phyloP scores from a whole-genome alignment of 2,329 filamentous ascomycete species.

The Epichloe uncinata region DNA sequence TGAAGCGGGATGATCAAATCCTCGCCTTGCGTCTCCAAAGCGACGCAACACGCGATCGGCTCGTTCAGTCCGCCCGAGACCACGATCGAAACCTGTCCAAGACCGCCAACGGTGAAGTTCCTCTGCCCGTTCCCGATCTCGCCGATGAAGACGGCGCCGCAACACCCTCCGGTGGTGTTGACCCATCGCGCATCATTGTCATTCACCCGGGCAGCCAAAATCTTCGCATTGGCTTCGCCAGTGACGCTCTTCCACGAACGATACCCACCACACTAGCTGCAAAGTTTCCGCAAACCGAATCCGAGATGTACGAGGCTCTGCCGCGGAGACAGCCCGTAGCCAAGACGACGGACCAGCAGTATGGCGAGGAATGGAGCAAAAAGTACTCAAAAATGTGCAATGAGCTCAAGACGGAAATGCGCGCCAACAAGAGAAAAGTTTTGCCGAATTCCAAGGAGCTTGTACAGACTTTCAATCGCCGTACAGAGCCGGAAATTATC shows the following conservation, averaged over 20 bases:
- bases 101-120: conserved; percentile 52
- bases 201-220: conserved; percentile 96
- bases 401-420: conserved; percentile 82
- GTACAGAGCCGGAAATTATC: conserved; percentile 73
- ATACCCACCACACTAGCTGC: conserved; percentile 87
- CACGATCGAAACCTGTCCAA: conserved; percentile 74
- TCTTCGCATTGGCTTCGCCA: conserved; percentile 85
- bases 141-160: conserved; percentile 42
- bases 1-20: conserved; percentile 95
- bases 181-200: conserved; percentile 83
- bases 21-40: conserved; percentile 77
- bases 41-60: conserved; percentile 71
- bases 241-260: conserved; percentile 85
- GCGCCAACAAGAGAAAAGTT: conserved; percentile 85
- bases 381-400: conserved; percentile 71
- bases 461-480: conserved; percentile 85
- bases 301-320: conserved; percentile 67
- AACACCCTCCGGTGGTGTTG: conserved; percentile 44
- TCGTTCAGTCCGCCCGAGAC: conserved; percentile 78
- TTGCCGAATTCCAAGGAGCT: conserved; percentile 95
- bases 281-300: conserved; percentile 64
- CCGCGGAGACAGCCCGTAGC: conserved; percentile 56
- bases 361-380: conserved; percentile 68
- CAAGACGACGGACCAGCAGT: conserved; percentile 59
- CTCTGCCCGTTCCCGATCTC: conserved; percentile 46